A percentile compares a stretch with the other conserved stretches of the same genome.
These are phyloP conservation scores for Ulmus americana DNA, from an alignment of 331 rosid genomes.

Conservation along the genomic window DNA sequence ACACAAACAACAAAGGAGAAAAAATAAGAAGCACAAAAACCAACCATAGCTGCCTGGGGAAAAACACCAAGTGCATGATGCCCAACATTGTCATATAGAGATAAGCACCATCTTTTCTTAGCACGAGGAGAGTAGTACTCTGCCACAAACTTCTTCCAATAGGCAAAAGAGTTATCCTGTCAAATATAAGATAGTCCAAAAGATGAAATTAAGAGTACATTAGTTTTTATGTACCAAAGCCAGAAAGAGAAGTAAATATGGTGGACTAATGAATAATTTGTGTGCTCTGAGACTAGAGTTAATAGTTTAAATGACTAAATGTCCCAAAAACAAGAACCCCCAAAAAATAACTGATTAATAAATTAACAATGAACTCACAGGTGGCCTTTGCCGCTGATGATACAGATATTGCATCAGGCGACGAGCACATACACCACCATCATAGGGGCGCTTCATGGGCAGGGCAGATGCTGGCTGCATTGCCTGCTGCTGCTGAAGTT, in stretches of 20 bases:
- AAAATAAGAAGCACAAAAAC: constrained; percentile 25
- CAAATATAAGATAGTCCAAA: constrained; percentile 19
- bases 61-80: constrained; percentile 87
- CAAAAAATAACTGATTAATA: not conserved
- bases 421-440: constrained; percentile 81
- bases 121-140: constrained; percentile 97
- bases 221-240: not conserved
- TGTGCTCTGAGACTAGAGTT: not conserved
- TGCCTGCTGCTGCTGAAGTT: constrained; percentile 62
- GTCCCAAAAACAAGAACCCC: not conserved
- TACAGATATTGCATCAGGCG: constrained; percentile 94
- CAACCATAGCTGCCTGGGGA: constrained; percentile 87
- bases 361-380: constrained; percentile 42
- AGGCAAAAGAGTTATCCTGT: constrained; percentile 88
- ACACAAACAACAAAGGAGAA: not conserved
- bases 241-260: not conserved
- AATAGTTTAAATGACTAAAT: not conserved
- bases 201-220: not conserved
- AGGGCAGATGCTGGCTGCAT: constrained; percentile 48
- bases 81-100: constrained; percentile 76
- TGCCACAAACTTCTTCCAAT: constrained; percentile 95
- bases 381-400: constrained; percentile 87
- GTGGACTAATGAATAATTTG: not conserved
- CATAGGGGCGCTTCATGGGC: constrained; percentile 62
- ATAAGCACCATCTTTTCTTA: constrained; percentile 88